A percentile compares a stretch with the other conserved stretches of the same genome.
Evolutionary conservation across 2,329 filamentous ascomycete species (phyloP).

Genomic region (Fusarium phyllophilum): DNA sequence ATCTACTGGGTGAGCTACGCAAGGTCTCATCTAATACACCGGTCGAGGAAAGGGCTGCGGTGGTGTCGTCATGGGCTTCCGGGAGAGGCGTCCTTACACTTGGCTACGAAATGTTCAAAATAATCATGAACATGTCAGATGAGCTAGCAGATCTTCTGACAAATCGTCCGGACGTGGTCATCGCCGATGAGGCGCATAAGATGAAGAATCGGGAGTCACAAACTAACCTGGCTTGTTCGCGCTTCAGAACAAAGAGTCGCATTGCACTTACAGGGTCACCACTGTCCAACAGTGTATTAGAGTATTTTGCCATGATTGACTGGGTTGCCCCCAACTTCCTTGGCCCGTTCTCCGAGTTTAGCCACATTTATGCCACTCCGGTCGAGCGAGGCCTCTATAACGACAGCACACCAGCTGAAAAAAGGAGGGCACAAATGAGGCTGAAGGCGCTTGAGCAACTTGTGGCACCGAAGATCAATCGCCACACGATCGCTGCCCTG

Average conservation of each 20-base stretch:
- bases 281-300: constrained; percentile 82
- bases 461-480: constrained; percentile 81
- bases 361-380: constrained; percentile 73
- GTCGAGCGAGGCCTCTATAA: constrained; percentile 77
- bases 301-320: constrained; percentile 88
- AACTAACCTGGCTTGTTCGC: constrained; percentile 62
- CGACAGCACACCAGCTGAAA: constrained; percentile 68
- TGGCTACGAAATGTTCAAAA: constrained; percentile 76
- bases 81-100: constrained; percentile 79
- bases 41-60: constrained; percentile 52
- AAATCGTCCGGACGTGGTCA: constrained; percentile 73
- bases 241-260: constrained; percentile 74
- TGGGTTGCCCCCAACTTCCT: constrained; percentile 87
- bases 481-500: constrained; percentile 74
- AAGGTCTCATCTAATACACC: constrained; percentile 60
- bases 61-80: constrained; percentile 68
- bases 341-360: constrained; percentile 75
- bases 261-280: constrained; percentile 91
- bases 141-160: constrained; percentile 60
- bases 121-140: constrained; percentile 48
- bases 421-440: constrained; percentile 70
- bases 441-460: constrained; percentile 76
- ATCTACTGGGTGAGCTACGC: constrained; percentile 64
- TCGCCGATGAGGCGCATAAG: constrained; percentile 86
- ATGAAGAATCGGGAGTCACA: constrained; percentile 73